Evolutionary conservation across 495 filamentous ascomycete species (phyloP).

Genomic region (Tuber umbilicatum): DNA sequence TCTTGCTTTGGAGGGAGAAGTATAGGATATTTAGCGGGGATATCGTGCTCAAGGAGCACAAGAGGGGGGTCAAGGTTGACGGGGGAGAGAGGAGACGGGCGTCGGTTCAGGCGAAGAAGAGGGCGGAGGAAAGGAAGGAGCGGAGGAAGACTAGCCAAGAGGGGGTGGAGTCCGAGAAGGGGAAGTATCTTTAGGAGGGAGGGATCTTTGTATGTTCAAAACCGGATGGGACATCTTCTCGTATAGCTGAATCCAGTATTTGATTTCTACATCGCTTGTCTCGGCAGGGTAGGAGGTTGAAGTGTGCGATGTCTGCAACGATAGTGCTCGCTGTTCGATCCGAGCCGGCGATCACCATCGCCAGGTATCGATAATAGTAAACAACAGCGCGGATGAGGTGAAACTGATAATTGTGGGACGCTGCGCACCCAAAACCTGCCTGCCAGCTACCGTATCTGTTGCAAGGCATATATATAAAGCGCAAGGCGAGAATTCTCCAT

Average conservation of each 20-base stretch:
- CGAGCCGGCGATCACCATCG: background rate
- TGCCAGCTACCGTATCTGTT: background rate
- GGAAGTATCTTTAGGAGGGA: slow-evolving; percentile 9
- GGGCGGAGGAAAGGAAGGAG: slow-evolving; percentile 33
- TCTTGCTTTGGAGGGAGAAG: slow-evolving; percentile 76
- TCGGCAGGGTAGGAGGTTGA: background rate
- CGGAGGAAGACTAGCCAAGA: slow-evolving; percentile 24
- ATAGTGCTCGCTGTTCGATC: background rate
- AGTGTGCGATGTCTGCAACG: no score
- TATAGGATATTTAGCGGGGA: slow-evolving; percentile 50
- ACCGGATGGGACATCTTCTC: background rate
- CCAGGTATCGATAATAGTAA: background rate
- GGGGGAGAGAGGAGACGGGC: slow-evolving; percentile 86
- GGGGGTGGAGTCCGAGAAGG: slow-evolving; percentile 24
- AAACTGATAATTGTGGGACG: background rate
- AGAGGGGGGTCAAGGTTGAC: slow-evolving; percentile 81
- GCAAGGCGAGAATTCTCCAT: background rate
- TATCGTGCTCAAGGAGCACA: slow-evolving; percentile 38
- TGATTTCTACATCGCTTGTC: background rate
- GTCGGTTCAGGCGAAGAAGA: slow-evolving; percentile 68
- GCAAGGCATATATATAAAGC: background rate
- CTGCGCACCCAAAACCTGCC: background rate
- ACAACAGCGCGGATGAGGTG: background rate
- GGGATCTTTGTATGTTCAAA: background rate
- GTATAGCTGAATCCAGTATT: background rate